Evolutionary conservation across 2,329 filamentous ascomycete species (phyloP).

Genomic region (Zopfia rhizophila): DNA sequence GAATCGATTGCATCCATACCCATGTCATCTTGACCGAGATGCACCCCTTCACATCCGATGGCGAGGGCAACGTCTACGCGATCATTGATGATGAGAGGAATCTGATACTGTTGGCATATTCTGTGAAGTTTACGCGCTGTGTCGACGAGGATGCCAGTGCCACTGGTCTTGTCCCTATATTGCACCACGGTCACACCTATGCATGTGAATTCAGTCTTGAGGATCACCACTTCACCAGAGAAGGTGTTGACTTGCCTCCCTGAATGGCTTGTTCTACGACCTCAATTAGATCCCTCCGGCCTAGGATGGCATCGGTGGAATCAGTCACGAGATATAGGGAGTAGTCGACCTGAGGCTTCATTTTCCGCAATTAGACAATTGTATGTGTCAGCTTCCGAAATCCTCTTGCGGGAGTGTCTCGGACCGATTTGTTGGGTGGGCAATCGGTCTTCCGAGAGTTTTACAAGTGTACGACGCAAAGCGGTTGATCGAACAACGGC

Average conservation of each 20-base stretch:
- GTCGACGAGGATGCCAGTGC: constrained; percentile 76
- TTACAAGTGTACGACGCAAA: too few relatives aligned
- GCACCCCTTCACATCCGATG: constrained; percentile 88
- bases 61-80: constrained; percentile 88
- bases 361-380: constrained; percentile 49
- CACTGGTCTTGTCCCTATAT: constrained; percentile 86
- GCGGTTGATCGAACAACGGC: too few relatives aligned
- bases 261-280: constrained; percentile 80
- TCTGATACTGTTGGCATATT: constrained; percentile 72
- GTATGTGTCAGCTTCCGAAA: too few relatives aligned
- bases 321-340: constrained; percentile 92
- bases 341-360: constrained; percentile 70
- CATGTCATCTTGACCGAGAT: constrained; percentile 95
- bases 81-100: constrained; percentile 93
- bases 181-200: constrained; percentile 82
- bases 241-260: constrained; percentile 67
- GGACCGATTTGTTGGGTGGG: too few relatives aligned
- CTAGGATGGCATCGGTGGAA: constrained; percentile 86
- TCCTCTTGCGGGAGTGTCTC: too few relatives aligned
- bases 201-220: not conserved
- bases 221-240: too few relatives aligned
- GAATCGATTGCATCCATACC: constrained; percentile 55
- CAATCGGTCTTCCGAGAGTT: too few relatives aligned
- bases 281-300: constrained; percentile 72
- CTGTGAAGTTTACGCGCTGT: constrained; percentile 76